Evolutionary conservation across 192 early-diverging fungal genomes (phyloP).

Genomic region (Lobosporangium transversale): DNA sequence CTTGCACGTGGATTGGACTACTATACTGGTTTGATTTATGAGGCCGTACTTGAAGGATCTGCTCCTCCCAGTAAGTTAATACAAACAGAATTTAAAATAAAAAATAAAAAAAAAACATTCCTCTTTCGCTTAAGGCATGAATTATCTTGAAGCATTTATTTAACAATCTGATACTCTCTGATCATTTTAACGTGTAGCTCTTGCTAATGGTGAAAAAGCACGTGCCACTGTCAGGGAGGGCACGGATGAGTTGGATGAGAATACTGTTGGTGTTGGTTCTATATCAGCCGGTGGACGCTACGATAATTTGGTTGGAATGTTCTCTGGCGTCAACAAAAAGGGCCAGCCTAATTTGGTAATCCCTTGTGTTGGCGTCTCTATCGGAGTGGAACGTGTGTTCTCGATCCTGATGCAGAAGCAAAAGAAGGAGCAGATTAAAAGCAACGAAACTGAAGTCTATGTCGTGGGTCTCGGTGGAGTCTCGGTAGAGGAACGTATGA

Average conservation of each 20-base stretch:
- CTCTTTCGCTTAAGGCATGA: background rate
- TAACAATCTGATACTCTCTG: background rate
- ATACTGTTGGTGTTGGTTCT: constrained; percentile 88
- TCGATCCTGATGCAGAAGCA: constrained; percentile 81
- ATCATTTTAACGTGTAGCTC: constrained; percentile 24
- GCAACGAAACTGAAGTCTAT: constrained; percentile 85
- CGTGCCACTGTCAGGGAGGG: constrained; percentile 56
- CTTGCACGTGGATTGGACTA: constrained; percentile 98
- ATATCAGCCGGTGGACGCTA: constrained; percentile 98
- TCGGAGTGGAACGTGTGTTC: constrained; percentile 97
- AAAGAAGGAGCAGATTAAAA: constrained; percentile 69
- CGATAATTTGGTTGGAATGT: constrained; percentile 98
- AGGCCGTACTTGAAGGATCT: constrained; percentile 80
- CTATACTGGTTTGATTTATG: constrained; percentile 99
- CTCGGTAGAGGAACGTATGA: constrained; percentile 89
- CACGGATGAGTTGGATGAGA: constrained; percentile 76
- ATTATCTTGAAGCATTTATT: background rate
- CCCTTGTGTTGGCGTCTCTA: constrained; percentile 95
- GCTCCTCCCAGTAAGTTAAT: constrained; percentile 60
- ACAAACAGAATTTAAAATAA: too few relatives aligned
- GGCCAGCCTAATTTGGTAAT: constrained; percentile 72
- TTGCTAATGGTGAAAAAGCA: constrained; percentile 56
- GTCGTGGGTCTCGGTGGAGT: constrained; percentile 85
- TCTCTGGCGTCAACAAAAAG: constrained; percentile 73
- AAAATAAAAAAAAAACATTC: background rate